Base-by-base conservation (phyloP, 129 eudicot genomes). In the Escallonia herrerae region DNA sequence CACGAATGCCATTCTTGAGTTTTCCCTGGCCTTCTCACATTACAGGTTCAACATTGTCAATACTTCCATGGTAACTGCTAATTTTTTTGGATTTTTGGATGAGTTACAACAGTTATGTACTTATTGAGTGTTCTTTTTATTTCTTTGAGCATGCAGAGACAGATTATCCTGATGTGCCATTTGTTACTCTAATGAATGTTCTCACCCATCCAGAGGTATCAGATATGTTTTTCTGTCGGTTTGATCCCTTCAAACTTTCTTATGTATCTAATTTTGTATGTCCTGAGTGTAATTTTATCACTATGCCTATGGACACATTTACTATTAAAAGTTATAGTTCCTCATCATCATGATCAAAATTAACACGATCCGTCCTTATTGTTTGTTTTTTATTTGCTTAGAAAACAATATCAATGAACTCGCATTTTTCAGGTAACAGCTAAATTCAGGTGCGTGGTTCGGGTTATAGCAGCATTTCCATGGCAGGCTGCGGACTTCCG, bases 371-470 rank as follows among this genome's bases (percentile, higher is more conserved):
- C 33, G 33, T 22, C 33, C 33, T 22, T 22, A 22, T 22, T 22
- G 33, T 22, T 22, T 22, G 33, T 22, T 22, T 22, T 22, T 0
- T 0, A 22, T 22, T 22, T 22, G 33, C 33, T 22, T 22, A 22
- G 33, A 22, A 22, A 0, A 22, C 33, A 22, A 22, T 22, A 2
- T 43, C 40, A 39, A 52, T 56, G 22, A 4, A 15, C n/a, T 15
- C 60, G 40, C 8, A 2, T 48, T 15, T 75, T 69, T 48, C 78
- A 93, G 98, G 95, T 80, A 38, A 85, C 86, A 22, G 84, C 79
- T 53, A 93, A 88, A 78, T 88, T 85, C 82, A 88, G 72, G 66
- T 88, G 98, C 56, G 86, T 86, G 3, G 98, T 86, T 66, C 85
- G 91, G 67, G 86, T 88, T 49, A 69, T 88, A 60, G 87, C 86